Percentiles rank a stretch among this genome's conserved stretches.
Conservation (phyloP, 2,329 filamentous ascomycete species). For the Ceratocystis cacaofunesta region DNA sequence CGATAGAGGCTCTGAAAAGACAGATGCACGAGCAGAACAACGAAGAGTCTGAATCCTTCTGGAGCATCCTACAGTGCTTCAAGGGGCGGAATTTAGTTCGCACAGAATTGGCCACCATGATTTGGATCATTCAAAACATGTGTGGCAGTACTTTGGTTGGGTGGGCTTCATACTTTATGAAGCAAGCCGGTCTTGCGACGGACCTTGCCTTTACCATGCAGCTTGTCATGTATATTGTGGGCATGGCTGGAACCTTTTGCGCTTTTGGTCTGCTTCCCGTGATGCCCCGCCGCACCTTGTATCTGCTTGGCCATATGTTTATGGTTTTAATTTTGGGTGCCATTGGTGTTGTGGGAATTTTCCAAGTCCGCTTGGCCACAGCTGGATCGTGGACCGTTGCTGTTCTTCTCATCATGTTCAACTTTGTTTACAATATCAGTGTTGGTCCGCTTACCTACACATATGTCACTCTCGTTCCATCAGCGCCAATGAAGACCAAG, state of each 20-base stretch:
- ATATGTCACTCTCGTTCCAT: constrained; percentile 25
- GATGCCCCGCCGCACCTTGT: constrained; percentile 28
- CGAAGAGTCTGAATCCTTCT: constrained; percentile 19
- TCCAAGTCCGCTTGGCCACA: constrained; percentile 26
- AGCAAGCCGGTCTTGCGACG: constrained; percentile 23
- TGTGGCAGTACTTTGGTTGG: constrained; percentile 23
- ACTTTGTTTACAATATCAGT: constrained; percentile 23
- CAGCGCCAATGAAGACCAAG: constrained; percentile 25
- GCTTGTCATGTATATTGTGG: constrained; percentile 25
- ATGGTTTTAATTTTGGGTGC: constrained; percentile 26
- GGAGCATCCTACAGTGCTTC: constrained; percentile 30
- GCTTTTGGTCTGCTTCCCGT: constrained; percentile 27
- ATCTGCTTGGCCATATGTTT: constrained; percentile 28
- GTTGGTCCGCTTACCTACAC: constrained; percentile 26
- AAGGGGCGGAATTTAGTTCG: constrained; percentile 27
- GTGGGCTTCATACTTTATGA: constrained; percentile 27
- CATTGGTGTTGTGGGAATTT: constrained; percentile 28
- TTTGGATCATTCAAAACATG: constrained; percentile 22
- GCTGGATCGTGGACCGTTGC: constrained; percentile 19
- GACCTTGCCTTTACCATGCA: constrained; percentile 21
- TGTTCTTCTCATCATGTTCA: constrained; percentile 21
- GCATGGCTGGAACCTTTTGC: constrained; percentile 28
- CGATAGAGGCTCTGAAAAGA: constrained; percentile 18
- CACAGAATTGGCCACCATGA: constrained; percentile 26
- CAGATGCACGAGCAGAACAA: constrained; percentile 12